Evolutionary conservation across 2,329 filamentous ascomycete species (phyloP).

Genomic region (Ramularia endophylla): DNA sequence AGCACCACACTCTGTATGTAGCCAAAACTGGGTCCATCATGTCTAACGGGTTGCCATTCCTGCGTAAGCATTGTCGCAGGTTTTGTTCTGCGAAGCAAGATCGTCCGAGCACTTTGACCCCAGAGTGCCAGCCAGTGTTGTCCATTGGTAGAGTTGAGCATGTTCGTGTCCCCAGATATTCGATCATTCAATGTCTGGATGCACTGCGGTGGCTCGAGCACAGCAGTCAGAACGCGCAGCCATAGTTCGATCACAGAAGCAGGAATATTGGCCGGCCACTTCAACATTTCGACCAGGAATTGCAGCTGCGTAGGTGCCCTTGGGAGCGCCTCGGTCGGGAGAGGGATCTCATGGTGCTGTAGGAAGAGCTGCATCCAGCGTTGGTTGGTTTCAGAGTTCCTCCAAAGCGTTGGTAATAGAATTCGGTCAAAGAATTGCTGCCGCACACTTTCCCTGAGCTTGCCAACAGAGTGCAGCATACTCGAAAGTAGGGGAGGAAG

Average conservation of each 20-base stretch:
- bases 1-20: slow-evolving; percentile 7
- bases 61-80: slow-evolving; percentile 2
- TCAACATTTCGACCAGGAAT: slow-evolving; percentile 8
- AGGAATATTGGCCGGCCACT: slow-evolving; percentile 16
- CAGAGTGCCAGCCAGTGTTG: slow-evolving; percentile 26
- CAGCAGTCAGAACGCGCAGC: slow-evolving; percentile 18
- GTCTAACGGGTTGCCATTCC: slow-evolving; percentile 4
- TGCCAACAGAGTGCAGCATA: slow-evolving; percentile 7
- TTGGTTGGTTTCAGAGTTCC: slow-evolving; percentile 9
- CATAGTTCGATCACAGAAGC: slow-evolving; percentile 22
- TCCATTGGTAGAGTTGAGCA: slow-evolving; percentile 13
- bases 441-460: background rate
- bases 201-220: slow-evolving; percentile 19
- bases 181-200: slow-evolving; percentile 22
- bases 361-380: slow-evolving; percentile 17
- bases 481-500: slow-evolving; percentile 7
- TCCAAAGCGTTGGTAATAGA: slow-evolving; percentile 14
- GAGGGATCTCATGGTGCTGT: slow-evolving; percentile 1
- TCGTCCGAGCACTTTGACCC: slow-evolving; percentile 1
- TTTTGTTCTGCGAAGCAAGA: background rate
- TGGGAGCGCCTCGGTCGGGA: slow-evolving; percentile 3
- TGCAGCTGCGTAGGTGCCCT: slow-evolving; percentile 4
- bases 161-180: slow-evolving; percentile 13
- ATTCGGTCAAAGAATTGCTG: slow-evolving; percentile 10
- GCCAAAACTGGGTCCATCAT: slow-evolving; percentile 2